Conservation (phyloP, 176 grass and related monocot species). For the Cymbopogon citratus region DNA sequence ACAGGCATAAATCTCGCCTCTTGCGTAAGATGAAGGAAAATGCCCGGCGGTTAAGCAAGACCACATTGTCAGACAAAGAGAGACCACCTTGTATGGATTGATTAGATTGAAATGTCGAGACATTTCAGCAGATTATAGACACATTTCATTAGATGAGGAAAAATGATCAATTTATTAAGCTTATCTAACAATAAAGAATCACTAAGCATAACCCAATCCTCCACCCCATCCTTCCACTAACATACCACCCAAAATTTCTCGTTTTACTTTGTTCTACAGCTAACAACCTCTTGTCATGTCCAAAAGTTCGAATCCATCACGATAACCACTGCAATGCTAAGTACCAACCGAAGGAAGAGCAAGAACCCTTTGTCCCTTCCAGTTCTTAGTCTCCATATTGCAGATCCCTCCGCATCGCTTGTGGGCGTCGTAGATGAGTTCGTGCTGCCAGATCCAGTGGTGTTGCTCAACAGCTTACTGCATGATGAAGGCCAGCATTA, state of each 20-base stretch:
- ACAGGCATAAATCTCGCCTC: neutral
- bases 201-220: conserved; percentile 19
- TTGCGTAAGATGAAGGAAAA: too few relatives aligned
- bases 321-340: conserved; percentile 36
- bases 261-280: conserved; percentile 9
- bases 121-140: neutral
- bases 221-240: neutral
- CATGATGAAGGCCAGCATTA: conserved; percentile 6
- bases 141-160: neutral
- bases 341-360: conserved; percentile 35
- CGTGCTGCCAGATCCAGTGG: conserved; percentile 27
- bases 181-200: conserved; percentile 62
- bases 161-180: conserved; percentile 18
- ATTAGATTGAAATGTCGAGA: neutral
- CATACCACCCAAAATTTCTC: conserved; percentile 29
- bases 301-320: conserved; percentile 56
- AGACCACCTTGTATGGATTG: too few relatives aligned
- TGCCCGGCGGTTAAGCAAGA: too few relatives aligned
- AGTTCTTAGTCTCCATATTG: conserved; percentile 43
- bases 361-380: conserved; percentile 28
- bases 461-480: conserved; percentile 52
- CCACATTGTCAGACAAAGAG: too few relatives aligned
- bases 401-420: conserved; percentile 35
- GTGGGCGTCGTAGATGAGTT: conserved; percentile 27
- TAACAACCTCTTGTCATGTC: conserved; percentile 33